These are phyloP conservation scores for Tremella yokohamensis DNA, from an alignment of 768 basidiomycete species.

Conservation along the genomic window DNA sequence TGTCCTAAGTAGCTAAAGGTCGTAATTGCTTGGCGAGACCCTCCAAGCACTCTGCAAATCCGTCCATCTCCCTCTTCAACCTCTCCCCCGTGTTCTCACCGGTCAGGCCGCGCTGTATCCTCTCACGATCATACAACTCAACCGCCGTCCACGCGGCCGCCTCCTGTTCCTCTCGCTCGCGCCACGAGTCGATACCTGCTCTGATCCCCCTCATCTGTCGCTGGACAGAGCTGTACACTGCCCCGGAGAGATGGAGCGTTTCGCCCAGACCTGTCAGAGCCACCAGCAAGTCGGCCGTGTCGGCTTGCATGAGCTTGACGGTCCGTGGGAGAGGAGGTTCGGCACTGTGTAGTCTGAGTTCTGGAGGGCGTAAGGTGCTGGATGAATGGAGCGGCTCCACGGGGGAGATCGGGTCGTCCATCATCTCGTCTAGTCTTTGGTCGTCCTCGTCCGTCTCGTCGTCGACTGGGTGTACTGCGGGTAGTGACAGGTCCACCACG, in stretches of 20 bases:
- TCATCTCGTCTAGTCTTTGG: too few species aligned
- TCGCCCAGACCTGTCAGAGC: neutral
- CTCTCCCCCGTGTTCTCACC: neutral
- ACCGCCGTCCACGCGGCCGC: neutral
- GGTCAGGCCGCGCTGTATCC: slow-evolving; percentile 1
- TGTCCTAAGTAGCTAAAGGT: too few species aligned
- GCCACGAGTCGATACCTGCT: slow-evolving; percentile 12
- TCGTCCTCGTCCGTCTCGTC: too few species aligned
- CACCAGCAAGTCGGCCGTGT: neutral
- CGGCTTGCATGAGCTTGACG: neutral
- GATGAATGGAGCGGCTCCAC: neutral
- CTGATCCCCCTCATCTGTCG: slow-evolving; percentile 14
- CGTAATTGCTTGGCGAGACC: neutral
- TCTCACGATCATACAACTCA: slow-evolving; percentile 5
- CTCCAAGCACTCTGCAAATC: slow-evolving; percentile 9
- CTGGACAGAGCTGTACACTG: neutral
- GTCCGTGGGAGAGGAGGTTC: neutral
- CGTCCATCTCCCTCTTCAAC: slow-evolving; percentile 7
- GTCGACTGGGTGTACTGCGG: too few species aligned
- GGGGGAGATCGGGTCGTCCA: too few species aligned
- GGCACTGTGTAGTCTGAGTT: too few species aligned
- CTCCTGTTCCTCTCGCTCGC: slow-evolving; percentile 15
- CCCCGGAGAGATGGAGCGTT: neutral
- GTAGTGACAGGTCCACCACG: too few species aligned
- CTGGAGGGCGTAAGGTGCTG: neutral